A percentile compares a stretch with the other conserved stretches of the same genome.
phyloP scores from a whole-genome alignment of 768 basidiomycete species.

The Pholiota molesta region DNA sequence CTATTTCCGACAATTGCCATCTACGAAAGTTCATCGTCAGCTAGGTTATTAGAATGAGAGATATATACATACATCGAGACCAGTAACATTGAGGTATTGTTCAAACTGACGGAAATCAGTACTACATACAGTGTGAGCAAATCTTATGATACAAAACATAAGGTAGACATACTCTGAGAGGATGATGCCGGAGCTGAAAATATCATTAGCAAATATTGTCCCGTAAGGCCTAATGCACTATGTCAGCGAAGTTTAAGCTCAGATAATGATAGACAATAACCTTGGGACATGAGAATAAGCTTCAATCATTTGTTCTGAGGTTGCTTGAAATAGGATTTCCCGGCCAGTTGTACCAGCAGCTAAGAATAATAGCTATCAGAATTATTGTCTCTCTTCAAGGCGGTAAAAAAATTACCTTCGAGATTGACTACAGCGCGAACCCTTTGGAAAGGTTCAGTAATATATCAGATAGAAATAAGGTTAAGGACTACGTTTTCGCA shows the following conservation, averaged over 20 bases:
- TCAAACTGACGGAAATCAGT: conserved; percentile 97
- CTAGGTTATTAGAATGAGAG: background rate
- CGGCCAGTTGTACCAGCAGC: conserved; percentile 88
- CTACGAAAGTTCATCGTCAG: conserved; percentile 38
- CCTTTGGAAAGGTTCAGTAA: conserved; percentile 35
- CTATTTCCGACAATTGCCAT: conserved; percentile 92
- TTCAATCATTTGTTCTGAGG: conserved; percentile 91
- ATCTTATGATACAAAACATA: background rate
- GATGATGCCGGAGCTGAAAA: conserved; percentile 90
- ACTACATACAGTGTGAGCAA: conserved; percentile 39
- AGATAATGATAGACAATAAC: conserved; percentile 33
- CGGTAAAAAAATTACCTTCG: conserved; percentile 62
- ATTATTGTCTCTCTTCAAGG: background rate
- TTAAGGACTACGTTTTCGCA: conserved; percentile 61
- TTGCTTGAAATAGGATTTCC: conserved; percentile 94
- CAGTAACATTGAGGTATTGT: conserved; percentile 86
- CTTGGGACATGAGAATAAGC: conserved; percentile 86
- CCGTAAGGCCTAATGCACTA: conserved; percentile 71
- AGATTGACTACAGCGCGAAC: conserved; percentile 89
- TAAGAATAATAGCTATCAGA: conserved; percentile 25
- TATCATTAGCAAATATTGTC: conserved; percentile 86
- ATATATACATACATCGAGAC: conserved; percentile 69
- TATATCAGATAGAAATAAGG: background rate
- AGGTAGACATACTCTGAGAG: conserved; percentile 76
- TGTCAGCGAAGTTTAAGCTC: background rate